Percentiles rank a stretch among this genome's conserved stretches.
phyloP scores from a whole-genome alignment of 352 stramenopile genomes.

The Pythium chondricola region DNA sequence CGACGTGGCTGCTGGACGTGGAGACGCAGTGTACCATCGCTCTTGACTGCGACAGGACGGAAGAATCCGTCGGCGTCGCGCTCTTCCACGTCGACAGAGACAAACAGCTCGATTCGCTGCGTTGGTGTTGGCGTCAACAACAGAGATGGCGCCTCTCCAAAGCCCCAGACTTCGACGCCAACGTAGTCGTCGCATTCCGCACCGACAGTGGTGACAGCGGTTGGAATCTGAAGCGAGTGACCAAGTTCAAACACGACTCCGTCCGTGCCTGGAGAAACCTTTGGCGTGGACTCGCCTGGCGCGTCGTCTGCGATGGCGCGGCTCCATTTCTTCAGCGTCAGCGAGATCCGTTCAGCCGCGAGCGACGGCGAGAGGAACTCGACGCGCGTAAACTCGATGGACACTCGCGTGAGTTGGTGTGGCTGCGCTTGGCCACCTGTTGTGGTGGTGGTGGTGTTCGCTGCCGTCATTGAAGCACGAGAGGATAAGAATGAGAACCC shows the following conservation, averaged over 20 bases:
- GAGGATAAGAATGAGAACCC: conserved; percentile 12
- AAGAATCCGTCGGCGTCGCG: conserved; percentile 60
- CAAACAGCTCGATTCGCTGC: conserved; percentile 41
- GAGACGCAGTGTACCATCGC: conserved; percentile 56
- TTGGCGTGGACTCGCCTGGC: conserved; percentile 21
- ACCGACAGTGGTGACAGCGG: not conserved
- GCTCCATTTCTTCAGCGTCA: conserved; percentile 31
- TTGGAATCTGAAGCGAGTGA: too few relatives aligned
- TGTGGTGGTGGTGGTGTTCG: conserved; percentile 3
- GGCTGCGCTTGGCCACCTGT: conserved; percentile 1
- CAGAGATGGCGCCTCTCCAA: conserved; percentile 19
- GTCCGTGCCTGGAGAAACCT: not conserved
- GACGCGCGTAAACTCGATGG: conserved; percentile 21
- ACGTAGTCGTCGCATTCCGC: conserved; percentile 28
- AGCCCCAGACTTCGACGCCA: conserved; percentile 48
- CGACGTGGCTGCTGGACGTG: conserved; percentile 51
- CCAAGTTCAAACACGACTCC: too few relatives aligned
- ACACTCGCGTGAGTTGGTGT: too few relatives aligned
- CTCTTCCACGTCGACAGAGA: conserved; percentile 74
- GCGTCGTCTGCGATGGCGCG: not conserved
- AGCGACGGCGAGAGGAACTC: conserved; percentile 21
- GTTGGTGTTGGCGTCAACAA: not conserved
- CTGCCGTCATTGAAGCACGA: not conserved
- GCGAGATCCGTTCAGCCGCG: conserved; percentile 18
- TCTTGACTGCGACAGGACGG: conserved; percentile 56